Conservation (phyloP, 169 alveolate genomes). For the Babesia bigemina region DNA sequence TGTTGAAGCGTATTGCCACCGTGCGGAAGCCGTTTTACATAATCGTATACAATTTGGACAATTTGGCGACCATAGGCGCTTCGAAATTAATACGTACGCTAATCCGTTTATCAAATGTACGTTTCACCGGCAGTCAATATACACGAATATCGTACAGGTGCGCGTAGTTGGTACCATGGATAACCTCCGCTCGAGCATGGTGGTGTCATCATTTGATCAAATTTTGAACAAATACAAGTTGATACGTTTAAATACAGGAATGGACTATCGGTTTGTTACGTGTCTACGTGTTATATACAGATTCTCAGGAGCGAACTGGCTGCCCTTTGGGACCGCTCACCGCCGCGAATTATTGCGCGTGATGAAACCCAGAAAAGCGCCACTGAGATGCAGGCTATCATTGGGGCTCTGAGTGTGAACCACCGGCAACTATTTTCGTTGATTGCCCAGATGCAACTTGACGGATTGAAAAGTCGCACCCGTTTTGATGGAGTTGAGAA, state of each 20-base stretch:
- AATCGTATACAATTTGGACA: slow-evolving; percentile 47
- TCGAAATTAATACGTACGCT: background rate
- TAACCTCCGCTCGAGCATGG: slow-evolving; percentile 45
- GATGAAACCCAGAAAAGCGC: slow-evolving; percentile 50
- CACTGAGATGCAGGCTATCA: slow-evolving; percentile 63
- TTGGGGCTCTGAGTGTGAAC: slow-evolving; percentile 74
- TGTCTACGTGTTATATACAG: background rate
- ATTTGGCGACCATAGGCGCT: slow-evolving; percentile 13
- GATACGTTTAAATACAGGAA: slow-evolving; percentile 27
- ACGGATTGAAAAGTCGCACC: background rate
- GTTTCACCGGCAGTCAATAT: background rate
- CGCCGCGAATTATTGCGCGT: slow-evolving; percentile 46
- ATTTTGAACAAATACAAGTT: slow-evolving; percentile 22
- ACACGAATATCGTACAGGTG: slow-evolving; percentile 26
- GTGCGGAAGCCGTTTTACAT: slow-evolving; percentile 37
- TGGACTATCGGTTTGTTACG: slow-evolving; percentile 54
- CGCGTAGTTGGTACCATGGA: slow-evolving; percentile 56
- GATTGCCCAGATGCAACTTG: slow-evolving; percentile 74
- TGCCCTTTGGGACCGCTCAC: slow-evolving; percentile 61
- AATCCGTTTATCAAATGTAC: background rate
- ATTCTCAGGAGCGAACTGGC: slow-evolving; percentile 43
- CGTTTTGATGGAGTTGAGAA: slow-evolving; percentile 60
- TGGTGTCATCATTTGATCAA: slow-evolving; percentile 8
- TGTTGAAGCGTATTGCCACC: background rate
- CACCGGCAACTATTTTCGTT: slow-evolving; percentile 74